Base-by-base conservation (phyloP, 2,329 filamentous ascomycete genomes). In the Epichloe typhina region DNA sequence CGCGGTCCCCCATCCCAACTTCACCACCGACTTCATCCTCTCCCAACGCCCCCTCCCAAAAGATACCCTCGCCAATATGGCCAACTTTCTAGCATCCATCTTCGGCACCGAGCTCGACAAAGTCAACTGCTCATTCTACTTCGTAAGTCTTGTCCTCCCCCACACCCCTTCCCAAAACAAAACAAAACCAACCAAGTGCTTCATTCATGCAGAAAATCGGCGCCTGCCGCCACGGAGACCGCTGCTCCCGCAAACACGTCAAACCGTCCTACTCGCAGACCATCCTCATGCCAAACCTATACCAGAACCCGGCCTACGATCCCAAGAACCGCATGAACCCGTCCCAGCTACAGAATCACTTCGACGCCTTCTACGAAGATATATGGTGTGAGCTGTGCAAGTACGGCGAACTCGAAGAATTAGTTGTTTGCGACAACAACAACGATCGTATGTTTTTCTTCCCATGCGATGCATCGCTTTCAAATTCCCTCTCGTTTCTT, bases 381-480 rank as follows among this genome's bases (percentile, higher is more conserved):
- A 89, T 98, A 59, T 98, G 93, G 91, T 97, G 91, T 73, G 93
- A 98, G 79, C 88, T 98, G 75, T 97, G 93, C 84, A 89, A 95
- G 72, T 98, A 94, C 68, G 93, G 93, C 59, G 88, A 97, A 72
- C 77, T 97, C 37, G 93, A 98, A 72, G 93, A 98, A 73, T 80
- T 98, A 12, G 93, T 98, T 12, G 91, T 98, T 3, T 98, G 93
- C 72, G 93, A 98, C 73, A 98, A 98, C 71, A 97, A 97, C 72
- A 98, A 98, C 72, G 93, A 98, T 66, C 91, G 83, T 87, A 68
- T 61, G 83, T 79, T 8, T 17, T 50, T 45, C 17, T 19, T 19
- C 13, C 7, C 8, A n/a, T 4, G 26, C 0, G 26, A 31, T 11
- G 9, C 8, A 31, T 7, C 6, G 7, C 23, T 26, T 8, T 5